A percentile compares a stretch with the other conserved stretches of the same genome.
Evolutionary conservation across 1,139 yeast genomes (phyloP).

Genomic region (Yamadazyma songkhlaensis): DNA sequence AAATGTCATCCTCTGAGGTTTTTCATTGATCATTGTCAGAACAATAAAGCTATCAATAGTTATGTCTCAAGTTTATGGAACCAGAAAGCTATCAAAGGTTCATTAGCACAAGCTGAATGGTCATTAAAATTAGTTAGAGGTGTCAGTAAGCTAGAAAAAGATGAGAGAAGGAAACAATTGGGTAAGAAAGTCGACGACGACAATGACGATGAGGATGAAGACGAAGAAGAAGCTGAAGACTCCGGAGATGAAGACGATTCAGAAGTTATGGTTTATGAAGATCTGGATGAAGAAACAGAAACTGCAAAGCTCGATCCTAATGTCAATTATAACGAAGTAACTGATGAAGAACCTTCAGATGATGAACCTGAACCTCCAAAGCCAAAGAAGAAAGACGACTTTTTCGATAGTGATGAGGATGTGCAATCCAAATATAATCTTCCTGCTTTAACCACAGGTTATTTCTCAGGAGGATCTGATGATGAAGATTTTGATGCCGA

Average conservation of each 20-base stretch:
- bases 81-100: conserved; percentile 45
- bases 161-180: conserved; percentile 23
- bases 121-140: conserved; percentile 63
- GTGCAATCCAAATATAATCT: conserved; percentile 31
- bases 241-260: conserved; percentile 16
- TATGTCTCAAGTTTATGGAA: conserved; percentile 61
- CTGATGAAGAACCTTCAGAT: conserved; percentile 57
- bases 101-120: conserved; percentile 50
- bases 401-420: conserved; percentile 25
- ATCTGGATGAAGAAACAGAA: conserved; percentile 51
- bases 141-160: conserved; percentile 44
- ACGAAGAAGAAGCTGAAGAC: conserved; percentile 20
- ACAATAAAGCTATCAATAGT: conserved; percentile 38
- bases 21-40: conserved; percentile 45
- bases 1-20: conserved; percentile 46
- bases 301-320: conserved; percentile 33
- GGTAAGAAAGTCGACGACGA: conserved; percentile 20
- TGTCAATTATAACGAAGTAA: conserved; percentile 56
- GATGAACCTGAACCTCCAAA: conserved; percentile 10
- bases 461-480: conserved; percentile 74
- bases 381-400: conserved; percentile 35
- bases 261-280: conserved; percentile 46
- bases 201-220: conserved; percentile 17
- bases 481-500: conserved; percentile 54
- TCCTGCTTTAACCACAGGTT: conserved; percentile 76